Base-by-base conservation (phyloP, 2,329 filamentous ascomycete genomes). In the Alternaria alternata region DNA sequence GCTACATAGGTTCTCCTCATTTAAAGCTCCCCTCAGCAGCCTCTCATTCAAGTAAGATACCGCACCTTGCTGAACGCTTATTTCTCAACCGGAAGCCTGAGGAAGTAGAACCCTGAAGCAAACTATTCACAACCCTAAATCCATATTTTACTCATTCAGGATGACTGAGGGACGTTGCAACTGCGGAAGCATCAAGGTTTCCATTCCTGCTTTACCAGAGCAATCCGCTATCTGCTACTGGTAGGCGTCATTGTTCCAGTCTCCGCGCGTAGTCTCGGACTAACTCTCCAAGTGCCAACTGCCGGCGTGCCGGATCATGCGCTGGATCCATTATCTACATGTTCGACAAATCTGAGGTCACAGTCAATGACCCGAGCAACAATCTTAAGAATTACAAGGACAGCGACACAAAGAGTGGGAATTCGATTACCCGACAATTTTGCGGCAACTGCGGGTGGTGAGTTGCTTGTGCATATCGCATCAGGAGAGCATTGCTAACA, bases 141-240 rank as follows among this genome's bases (percentile, higher is more conserved):
- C 36, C 41, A 18, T 9, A 26, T 18, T 8, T 4, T n/a, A 57
- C 16, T 2, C 14, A 7, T 14, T 20, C 46, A 62, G 20, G 0
- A 74, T 74, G 71, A 47, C 61, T 7, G 62, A 73, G 59, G 75
- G 74, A 57, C 70, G 65, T 51, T 77, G 72, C 62, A 77, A 77
- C 49, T 77, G 73, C 63, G 64, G 55, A 18, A 61, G 62, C 44
- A 74, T 76, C 53, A 73, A 60, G 11, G 68, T 77, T 34, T 62
- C 59, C 7, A 57, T 75, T n/a, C 49, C 70, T 5, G 46, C 62
- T n/a, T 16, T 71, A 16, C 74, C 69, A 0, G 54, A 64, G 9
- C 34, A 68, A n/a, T 69, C 71, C 2, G 51, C 52, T 0, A 62
- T 77, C 16, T 76, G 74, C 63, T 75, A 74, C 54, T 77, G 74